These are phyloP conservation scores for Wickerhamiella sorbophila DNA, from an alignment of 805 yeast genomes.

Conservation along the genomic window DNA sequence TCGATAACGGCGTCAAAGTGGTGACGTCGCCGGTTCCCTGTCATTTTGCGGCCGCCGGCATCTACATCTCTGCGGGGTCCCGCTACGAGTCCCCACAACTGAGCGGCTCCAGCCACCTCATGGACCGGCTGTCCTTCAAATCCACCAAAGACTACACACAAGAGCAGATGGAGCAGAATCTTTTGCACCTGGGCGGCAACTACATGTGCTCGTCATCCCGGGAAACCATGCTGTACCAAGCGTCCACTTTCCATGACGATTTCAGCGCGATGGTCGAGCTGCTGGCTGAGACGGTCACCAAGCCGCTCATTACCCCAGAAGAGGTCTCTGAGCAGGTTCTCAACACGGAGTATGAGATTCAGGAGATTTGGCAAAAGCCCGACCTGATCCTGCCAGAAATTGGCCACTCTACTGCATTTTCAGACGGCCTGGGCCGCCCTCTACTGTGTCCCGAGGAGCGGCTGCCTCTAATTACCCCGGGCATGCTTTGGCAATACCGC, in stretches of 20 bases:
- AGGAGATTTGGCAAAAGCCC: conserved; percentile 69
- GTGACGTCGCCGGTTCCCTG: conserved; percentile 80
- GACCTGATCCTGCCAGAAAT: conserved; percentile 80
- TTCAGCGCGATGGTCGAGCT: conserved; percentile 64
- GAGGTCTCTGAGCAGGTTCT: conserved; percentile 62
- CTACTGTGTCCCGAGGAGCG: conserved; percentile 64
- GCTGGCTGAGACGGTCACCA: conserved; percentile 61
- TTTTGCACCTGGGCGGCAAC: conserved; percentile 81
- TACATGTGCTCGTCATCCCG: conserved; percentile 86
- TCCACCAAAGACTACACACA: conserved; percentile 31
- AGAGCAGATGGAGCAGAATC: conserved; percentile 53
- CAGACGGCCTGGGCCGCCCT: conserved; percentile 73
- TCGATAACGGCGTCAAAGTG: conserved; percentile 66
- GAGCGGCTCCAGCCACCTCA: conserved; percentile 68
- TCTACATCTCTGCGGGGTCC: conserved; percentile 83
- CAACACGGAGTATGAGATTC: conserved; percentile 68
- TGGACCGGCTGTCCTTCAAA: conserved; percentile 67
- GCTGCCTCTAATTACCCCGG: conserved; percentile 39
- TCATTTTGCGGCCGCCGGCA: conserved; percentile 81
- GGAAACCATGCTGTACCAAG: conserved; percentile 86
- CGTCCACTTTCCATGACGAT: conserved; percentile 81
- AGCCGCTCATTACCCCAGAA: conserved; percentile 50
- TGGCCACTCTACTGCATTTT: conserved; percentile 73
- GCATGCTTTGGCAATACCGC: conserved; percentile 47
- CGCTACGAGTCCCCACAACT: conserved; percentile 51